Base-by-base conservation (phyloP, 2,329 filamentous ascomycete species). In the Aspergillus intermedius region DNA sequence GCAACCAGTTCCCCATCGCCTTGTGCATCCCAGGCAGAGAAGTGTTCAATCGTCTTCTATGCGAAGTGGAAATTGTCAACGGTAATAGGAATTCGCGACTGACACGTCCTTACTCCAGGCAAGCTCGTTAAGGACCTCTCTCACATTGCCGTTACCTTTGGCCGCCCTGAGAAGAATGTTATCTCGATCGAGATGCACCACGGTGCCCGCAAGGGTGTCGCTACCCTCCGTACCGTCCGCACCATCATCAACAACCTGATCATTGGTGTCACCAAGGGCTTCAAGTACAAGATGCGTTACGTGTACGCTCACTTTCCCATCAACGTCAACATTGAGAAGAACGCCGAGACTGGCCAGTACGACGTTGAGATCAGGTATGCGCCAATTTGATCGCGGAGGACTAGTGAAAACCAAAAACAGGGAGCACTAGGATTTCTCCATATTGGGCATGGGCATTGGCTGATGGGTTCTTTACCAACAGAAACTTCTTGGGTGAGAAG, bases 201-300 rank as follows among this genome's bases (percentile, higher is more conserved):
- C 78, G 93, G 93, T 74, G 82, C 82, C 72, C 89, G 93, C 79
- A 98, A 98, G 86, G 91, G 89, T 75, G 87, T 98, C 72, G 93
- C 93, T 71, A 88, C 91, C 65, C 90, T 98, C 77, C 90, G 93
- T 69, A 98, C 93, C 70, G 93, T 98, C 79, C 89, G 90, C 72
- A 91, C 91, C 61, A 77, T 97, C 77, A 95, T 98, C 83, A 88
- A 94, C 84, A 98, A 98, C 87, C 75, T 98, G 79, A 88, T 98
- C 77, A 85, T 91, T 68, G 93, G 93, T 76, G 93, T 98, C 63
- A 98, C 93, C 75, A 95, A 91, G 82, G 93, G 93, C 65, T 98
- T 87, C 88, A 94, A 94, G 82, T 98, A 98, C 87, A 98, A 98
- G 88, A 97, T 98, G 91, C 89, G 94, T 71, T 98, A 98, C 81